Evolutionary conservation across 2,329 filamentous ascomycete genomes (phyloP), one percentile per base, ranked within the genome.

Genomic region (Bimuria novae-zelandiae): DNA sequence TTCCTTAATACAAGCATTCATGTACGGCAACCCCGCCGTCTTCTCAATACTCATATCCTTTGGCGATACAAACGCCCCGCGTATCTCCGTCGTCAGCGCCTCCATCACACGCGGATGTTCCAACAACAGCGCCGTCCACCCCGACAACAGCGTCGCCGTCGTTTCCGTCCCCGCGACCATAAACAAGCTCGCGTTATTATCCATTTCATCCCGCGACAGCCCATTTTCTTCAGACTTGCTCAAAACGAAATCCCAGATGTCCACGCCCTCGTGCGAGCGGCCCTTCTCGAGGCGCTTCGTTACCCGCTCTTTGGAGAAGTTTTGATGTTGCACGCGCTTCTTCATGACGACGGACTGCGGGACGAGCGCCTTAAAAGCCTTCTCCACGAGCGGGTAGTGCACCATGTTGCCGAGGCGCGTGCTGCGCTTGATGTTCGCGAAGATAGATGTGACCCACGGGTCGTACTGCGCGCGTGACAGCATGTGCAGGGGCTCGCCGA

Each of bases 101-200:
- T 60, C 42, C 62, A 73, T 59, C 6, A 49, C 56, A 1, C 52
- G 55, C 0, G 68, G 57, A 22, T 75, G 66, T 21, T 54, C 62
- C 4, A 76, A 54, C 0, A 77, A 62, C n/a, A 68, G 45, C 47
- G 62, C 78, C 0, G 71, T 75, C 11, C 72, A 44, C 4, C 75
- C 77, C 11, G 68, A 71, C 1, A 80, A 60, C 6, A 75, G 46
- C 0, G 73, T 77, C 0, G 77, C 77, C 0, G 76, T 76, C 0
- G 78, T 79, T 49, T 80, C 78, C 17, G 73, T 75, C 1, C 77
- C 78, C 1, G 76, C 78, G 6, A 76, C 49, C 58, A 79, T 77
- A 27, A 79, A 67, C 0, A 75, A 27, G 1, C 57, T 54, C 0
- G 70, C 61, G 45, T 76, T 77, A 0, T 67, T 52, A 16, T 77